Evolutionary conservation across 768 basidiomycete species (phyloP).

Genomic region (Trametes villosa): DNA sequence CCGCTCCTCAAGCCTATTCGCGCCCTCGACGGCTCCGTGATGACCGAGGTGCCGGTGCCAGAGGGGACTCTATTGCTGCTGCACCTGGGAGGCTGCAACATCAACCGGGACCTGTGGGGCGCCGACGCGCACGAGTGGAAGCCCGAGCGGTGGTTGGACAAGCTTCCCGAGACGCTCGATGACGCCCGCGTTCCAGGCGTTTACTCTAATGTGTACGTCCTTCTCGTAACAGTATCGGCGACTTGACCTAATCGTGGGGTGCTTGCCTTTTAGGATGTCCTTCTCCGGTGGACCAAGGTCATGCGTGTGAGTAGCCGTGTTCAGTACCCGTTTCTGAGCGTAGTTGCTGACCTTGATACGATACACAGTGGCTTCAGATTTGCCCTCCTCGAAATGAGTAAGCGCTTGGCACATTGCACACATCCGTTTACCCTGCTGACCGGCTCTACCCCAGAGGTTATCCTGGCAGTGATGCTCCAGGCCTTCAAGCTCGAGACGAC

Average conservation of each 20-base stretch:
- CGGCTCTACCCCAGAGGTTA: conserved; percentile 34
- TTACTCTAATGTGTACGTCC: conserved; percentile 23
- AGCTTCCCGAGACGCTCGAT: conserved; percentile 4
- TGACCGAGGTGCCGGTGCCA: conserved; percentile 43
- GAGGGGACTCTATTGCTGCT: conserved; percentile 27
- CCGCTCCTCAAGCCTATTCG: conserved; percentile 45
- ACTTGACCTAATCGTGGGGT: background rate
- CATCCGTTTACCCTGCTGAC: too few species aligned
- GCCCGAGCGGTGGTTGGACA: conserved; percentile 23
- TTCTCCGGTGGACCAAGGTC: conserved; percentile 28
- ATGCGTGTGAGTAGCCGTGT: conserved; percentile 28
- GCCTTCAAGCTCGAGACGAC: conserved; percentile 34
- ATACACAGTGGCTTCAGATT: conserved; percentile 29
- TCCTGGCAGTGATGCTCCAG: conserved; percentile 32
- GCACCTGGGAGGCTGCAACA: conserved; percentile 6
- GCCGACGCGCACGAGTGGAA: conserved; percentile 38
- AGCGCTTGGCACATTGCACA: too few species aligned
- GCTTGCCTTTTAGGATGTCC: conserved; percentile 30
- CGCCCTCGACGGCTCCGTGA: conserved; percentile 41
- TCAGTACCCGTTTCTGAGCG: too few species aligned
- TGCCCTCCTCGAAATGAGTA: conserved; percentile 30
- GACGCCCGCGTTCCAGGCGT: conserved; percentile 21
- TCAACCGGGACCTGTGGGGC: conserved; percentile 43
- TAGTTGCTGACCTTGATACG: too few species aligned
- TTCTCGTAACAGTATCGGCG: background rate